Evolutionary conservation across 2,329 filamentous ascomycete species (phyloP).

Genomic region (Exserohilum turcica): DNA sequence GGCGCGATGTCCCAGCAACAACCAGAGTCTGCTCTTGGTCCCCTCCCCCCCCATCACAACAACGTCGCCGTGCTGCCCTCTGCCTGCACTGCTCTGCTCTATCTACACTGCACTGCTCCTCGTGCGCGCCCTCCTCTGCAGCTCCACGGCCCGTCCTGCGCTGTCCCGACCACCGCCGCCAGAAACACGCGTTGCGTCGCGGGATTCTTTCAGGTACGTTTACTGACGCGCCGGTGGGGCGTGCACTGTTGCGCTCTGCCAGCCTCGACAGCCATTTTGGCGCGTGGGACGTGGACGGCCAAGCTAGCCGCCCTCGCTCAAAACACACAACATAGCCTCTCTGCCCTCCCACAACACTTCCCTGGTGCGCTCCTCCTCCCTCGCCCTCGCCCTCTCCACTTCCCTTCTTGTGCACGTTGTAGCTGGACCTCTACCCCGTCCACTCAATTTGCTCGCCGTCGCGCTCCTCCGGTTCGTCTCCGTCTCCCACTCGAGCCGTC

Average conservation of each 20-base stretch:
- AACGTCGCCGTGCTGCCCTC: constrained; percentile 3
- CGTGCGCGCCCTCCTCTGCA: not conserved
- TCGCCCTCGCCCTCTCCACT: constrained; percentile 28
- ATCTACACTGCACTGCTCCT: constrained; percentile 20
- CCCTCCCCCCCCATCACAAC: constrained; percentile 23
- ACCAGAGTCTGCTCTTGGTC: constrained; percentile 15
- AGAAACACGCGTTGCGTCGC: constrained; percentile 31
- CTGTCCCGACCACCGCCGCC: constrained; percentile 5
- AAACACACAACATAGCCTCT: constrained; percentile 44
- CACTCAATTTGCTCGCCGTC: constrained; percentile 30
- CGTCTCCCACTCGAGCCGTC: constrained; percentile 20
- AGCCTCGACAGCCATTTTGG: constrained; percentile 38
- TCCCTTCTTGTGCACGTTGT: constrained; percentile 34
- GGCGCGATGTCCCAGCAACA: constrained; percentile 23
- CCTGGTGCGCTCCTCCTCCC: constrained; percentile 43
- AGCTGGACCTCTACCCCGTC: constrained; percentile 42
- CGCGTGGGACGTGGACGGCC: constrained; percentile 32
- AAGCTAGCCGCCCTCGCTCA: constrained; percentile 35
- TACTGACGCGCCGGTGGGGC: constrained; percentile 42
- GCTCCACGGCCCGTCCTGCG: constrained; percentile 3
- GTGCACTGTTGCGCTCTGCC: constrained; percentile 36
- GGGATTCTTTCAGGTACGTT: constrained; percentile 33
- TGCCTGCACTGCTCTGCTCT: not conserved
- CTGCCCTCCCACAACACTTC: constrained; percentile 42
- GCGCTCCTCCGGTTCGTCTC: constrained; percentile 38